Percentiles rank a stretch among this genome's conserved stretches.
Conservation (phyloP, 441 rosid species). For the Erysimum cheiri region DNA sequence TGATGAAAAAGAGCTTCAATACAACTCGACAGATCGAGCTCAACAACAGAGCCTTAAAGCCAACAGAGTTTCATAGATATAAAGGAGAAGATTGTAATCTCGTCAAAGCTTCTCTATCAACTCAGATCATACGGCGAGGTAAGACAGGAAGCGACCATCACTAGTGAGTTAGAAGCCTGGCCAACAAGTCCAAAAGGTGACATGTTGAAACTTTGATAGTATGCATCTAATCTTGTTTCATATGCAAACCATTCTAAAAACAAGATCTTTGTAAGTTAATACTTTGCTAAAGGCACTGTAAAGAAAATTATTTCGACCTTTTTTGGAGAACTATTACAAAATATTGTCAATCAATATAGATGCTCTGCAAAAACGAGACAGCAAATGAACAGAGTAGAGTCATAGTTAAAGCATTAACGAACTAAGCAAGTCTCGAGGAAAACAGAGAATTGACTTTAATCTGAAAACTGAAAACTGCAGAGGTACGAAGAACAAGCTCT, state of each 20-base stretch:
- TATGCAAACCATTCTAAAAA: not conserved
- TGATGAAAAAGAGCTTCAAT: too few relatives aligned
- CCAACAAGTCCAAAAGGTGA: too few relatives aligned
- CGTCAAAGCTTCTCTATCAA: too few relatives aligned
- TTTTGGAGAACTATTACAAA: not conserved
- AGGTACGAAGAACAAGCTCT: not conserved
- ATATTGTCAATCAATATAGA: not conserved
- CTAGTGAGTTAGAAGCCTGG: too few relatives aligned
- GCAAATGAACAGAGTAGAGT: not conserved
- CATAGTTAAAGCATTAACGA: not conserved
- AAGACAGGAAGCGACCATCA: too few relatives aligned
- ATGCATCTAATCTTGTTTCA: not conserved
- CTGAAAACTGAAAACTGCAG: conserved; percentile 3
- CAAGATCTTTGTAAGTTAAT: not conserved
- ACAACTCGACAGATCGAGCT: too few relatives aligned
- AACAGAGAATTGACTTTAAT: not conserved
- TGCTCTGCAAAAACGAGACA: not conserved
- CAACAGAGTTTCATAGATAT: too few relatives aligned
- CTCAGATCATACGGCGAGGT: too few relatives aligned
- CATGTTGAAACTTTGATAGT: too few relatives aligned
- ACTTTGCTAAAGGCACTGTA: not conserved
- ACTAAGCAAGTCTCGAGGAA: not conserved
- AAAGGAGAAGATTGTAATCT: too few relatives aligned
- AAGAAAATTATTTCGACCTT: not conserved
- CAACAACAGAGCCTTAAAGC: too few relatives aligned